phyloP scores from a whole-genome alignment of 2,329 filamentous ascomycete genomes.

The Trichoderma sp. region DNA sequence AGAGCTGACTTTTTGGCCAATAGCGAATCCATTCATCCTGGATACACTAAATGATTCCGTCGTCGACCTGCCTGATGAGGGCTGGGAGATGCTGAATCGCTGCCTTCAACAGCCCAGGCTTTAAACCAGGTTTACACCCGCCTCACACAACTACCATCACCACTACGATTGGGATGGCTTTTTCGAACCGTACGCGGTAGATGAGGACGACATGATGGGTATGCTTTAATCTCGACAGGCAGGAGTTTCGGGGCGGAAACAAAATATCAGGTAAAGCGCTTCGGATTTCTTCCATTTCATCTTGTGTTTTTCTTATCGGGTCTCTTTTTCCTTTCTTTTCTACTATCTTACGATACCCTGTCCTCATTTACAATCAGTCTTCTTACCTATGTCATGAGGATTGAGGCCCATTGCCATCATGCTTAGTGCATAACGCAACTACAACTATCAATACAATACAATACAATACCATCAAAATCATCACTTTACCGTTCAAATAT shows the following conservation, averaged over 20 bases:
- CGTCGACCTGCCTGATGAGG: constrained; percentile 43
- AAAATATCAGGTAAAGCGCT: constrained; percentile 11
- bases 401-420: constrained; percentile 3
- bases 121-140: neutral
- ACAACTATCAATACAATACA: constrained; percentile 8
- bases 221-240: neutral
- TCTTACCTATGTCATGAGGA: constrained; percentile 9
- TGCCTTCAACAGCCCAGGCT: constrained; percentile 32
- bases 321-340: neutral
- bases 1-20: neutral
- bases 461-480: neutral
- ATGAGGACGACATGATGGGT: constrained; percentile 18
- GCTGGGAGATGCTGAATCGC: constrained; percentile 42
- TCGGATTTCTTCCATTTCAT: constrained; percentile 2
- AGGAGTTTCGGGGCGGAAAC: constrained; percentile 17
- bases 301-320: neutral
- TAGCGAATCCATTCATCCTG: constrained; percentile 47
- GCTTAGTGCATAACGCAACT: neutral
- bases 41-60: constrained; percentile 46
- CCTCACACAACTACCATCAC: neutral
- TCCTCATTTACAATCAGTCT: constrained; percentile 16
- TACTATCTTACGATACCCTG: constrained; percentile 15
- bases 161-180: neutral
- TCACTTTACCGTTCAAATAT: neutral
- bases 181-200: neutral